Conservation (phyloP, 768 basidiomycete genomes). For the Crepidotus variabilis region DNA sequence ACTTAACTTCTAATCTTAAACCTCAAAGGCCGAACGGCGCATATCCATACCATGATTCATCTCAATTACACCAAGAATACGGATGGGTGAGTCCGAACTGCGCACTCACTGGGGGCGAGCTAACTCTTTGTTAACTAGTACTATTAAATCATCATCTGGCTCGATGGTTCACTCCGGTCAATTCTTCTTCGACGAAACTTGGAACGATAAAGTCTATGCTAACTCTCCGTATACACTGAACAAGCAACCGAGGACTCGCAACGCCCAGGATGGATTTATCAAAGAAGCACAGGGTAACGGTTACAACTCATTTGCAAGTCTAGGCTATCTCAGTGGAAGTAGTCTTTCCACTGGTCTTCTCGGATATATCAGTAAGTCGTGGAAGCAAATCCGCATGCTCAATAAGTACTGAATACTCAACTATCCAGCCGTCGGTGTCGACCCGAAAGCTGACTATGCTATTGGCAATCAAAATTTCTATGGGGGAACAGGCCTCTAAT, state of each 20-base stretch:
- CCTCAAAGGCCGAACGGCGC: conserved; percentile 18
- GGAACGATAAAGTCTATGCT: conserved; percentile 24
- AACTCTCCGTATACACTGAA: conserved; percentile 23
- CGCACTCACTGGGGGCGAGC: not conserved
- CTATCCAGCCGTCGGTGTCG: not conserved
- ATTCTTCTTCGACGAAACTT: conserved; percentile 31
- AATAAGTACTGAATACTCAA: not conserved
- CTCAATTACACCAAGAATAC: conserved; percentile 14
- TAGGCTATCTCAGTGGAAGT: conserved; percentile 8
- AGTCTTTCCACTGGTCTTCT: conserved; percentile 16
- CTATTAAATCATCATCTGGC: conserved; percentile 25
- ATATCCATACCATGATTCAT: conserved; percentile 31
- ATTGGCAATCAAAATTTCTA: not conserved
- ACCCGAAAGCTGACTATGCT: not conserved
- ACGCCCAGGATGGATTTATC: conserved; percentile 27
- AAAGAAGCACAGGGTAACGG: conserved; percentile 23
- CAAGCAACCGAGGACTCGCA: conserved; percentile 21
- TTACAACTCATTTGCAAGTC: conserved; percentile 20
- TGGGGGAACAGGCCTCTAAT: not conserved
- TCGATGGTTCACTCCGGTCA: conserved; percentile 29
- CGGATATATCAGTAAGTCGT: conserved; percentile 22
- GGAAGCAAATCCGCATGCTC: not conserved
- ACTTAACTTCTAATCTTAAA: not conserved
- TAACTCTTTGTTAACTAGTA: conserved; percentile 10
- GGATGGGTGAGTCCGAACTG: conserved; percentile 13